phyloP scores from a whole-genome alignment of 768 basidiomycete species.

The Phanerochaete sordida region DNA sequence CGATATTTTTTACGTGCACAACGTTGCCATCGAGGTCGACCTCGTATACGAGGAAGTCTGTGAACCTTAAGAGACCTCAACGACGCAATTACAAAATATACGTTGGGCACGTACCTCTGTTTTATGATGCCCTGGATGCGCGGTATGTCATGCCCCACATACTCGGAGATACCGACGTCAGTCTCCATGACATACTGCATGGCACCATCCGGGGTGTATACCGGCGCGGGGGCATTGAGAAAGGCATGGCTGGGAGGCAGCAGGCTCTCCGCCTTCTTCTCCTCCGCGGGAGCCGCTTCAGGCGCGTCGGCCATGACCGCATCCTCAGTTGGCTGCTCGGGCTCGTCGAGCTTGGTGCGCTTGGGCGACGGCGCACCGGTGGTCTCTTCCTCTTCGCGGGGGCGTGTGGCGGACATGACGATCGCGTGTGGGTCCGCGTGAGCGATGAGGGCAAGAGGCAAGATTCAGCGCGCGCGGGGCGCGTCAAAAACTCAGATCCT shows the following conservation, averaged over 20 bases:
- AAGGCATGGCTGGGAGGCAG: slow-evolving; percentile 76
- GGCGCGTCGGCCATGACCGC: slow-evolving; percentile 14
- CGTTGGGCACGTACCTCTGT: slow-evolving; percentile 63
- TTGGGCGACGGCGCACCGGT: slow-evolving; percentile 31
- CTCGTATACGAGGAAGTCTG: slow-evolving; percentile 95
- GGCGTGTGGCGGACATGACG: slow-evolving; percentile 14
- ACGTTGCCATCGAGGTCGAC: slow-evolving; percentile 79
- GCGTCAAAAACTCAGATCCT: slow-evolving; percentile 3
- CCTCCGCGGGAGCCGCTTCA: neutral
- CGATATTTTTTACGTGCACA: slow-evolving; percentile 76
- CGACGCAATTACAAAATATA: neutral
- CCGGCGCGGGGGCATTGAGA: slow-evolving; percentile 54
- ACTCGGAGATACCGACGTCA: slow-evolving; percentile 90
- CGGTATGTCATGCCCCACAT: slow-evolving; percentile 65
- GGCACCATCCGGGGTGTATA: slow-evolving; percentile 43
- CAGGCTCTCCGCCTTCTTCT: slow-evolving; percentile 19
- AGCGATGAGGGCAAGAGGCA: slow-evolving; percentile 1
- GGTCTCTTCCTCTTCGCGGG: slow-evolving; percentile 22
- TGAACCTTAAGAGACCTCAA: slow-evolving; percentile 58
- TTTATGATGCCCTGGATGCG: slow-evolving; percentile 93
- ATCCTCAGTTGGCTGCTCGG: slow-evolving; percentile 11
- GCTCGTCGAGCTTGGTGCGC: slow-evolving; percentile 31
- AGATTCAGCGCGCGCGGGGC: neutral
- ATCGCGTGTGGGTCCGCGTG: slow-evolving; percentile 6
- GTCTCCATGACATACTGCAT: slow-evolving; percentile 63